Base-by-base conservation (phyloP, 306 rosid genomes). In the Quercus ilex region DNA sequence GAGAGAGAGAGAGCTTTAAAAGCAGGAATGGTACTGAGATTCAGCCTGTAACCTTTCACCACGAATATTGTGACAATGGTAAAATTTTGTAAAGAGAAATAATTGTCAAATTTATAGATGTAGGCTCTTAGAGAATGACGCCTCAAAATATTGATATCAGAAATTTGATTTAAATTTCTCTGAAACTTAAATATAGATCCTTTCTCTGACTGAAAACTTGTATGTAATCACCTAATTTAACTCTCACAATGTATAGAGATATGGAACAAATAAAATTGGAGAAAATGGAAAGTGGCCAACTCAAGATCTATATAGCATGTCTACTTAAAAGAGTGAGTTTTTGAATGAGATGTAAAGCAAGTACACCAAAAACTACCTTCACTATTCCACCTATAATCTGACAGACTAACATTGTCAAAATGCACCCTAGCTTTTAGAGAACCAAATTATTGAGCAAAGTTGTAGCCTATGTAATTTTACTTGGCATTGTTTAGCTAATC, bases 381-480 rank as follows among this genome's bases (percentile, higher is more conserved):
- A 60, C 33, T 57, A 21, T 21, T 13, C 19, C 51, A 67, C 53
- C 74, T 62, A 69, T 67, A 69, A 56, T 75, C 72, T 46, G 19
- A 73, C 17, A 14, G 43, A 77, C 74, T 57, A 74, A 41, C 71
- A 10, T 3, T 52, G 21, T 43, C 11, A 59, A 74, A 78, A 81
- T 38, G 53, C 79, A 69, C 78, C 63, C 69, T 2, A 38, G 73
- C 71, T 57, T 35, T 20, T 46, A 33, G 73, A 65, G 71, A 68
- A 30, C 70, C 63, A 71, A 51, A 81, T 63, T 31, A 35, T 68
- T 70, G 63, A 72, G 81, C 7, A 15, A 76, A 57, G 46, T 33
- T 31, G 81, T 26, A 20, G 21, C 33, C 9, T 6, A 59, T 23
- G 69, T 28, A 62, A 13, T 23, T 73, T 53, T 10, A 25, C 31